Evolutionary conservation across 352 stramenopile genomes (phyloP), one percentile per base, ranked within the genome.

Genomic region (Chrysophaeum taylorii): DNA sequence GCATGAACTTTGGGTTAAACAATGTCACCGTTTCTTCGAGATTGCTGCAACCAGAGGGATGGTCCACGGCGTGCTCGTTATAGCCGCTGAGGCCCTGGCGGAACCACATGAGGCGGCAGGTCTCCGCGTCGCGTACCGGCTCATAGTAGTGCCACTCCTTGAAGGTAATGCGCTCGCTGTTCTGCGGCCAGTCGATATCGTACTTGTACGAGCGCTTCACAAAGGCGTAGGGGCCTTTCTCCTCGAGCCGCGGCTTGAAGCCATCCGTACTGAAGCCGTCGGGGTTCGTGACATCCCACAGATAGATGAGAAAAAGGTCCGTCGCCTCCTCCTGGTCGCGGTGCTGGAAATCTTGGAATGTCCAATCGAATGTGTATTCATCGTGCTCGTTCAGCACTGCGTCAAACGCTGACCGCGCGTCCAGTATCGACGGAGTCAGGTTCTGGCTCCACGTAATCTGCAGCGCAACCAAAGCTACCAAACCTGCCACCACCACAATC

Each of bases 181-280:
- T 25, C 5, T 60, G 9, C 18, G 48, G 25, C 48, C 48, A 60
- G 5, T 60, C 48, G 36, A 66, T 66, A 33, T 66, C 33, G 27
- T 66, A 66, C n/a, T n/a, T 16, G 35, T 66, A 66, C 2, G 31
- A 7, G 9, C 45, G 33, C 31, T 43, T 42, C 2, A 66, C 57
- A n/a, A 33, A 66, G 31, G 57, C 57, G 36, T 66, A 66, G 27
- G 57, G 57, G 1, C 57, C 57, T n/a, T 43, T 66, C 57, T 66
- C 57, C 57, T 48, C 14, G 5, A 66, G 35, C 1, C 57, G 57
- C 27, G 57, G 57, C 35, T 66, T 66, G 36, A 38, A 66, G 18
- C 57, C 57, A 2, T n/a, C 9, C 57, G 25, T n/a, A 33, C 41
- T 25, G n/a, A 66, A 66, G 4, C 45, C 45, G 25, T 66, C 15